Percentiles rank a stretch among this genome's conserved stretches.
phyloP scores from a whole-genome alignment of 1,139 yeast species.

The Pichia sp. region DNA sequence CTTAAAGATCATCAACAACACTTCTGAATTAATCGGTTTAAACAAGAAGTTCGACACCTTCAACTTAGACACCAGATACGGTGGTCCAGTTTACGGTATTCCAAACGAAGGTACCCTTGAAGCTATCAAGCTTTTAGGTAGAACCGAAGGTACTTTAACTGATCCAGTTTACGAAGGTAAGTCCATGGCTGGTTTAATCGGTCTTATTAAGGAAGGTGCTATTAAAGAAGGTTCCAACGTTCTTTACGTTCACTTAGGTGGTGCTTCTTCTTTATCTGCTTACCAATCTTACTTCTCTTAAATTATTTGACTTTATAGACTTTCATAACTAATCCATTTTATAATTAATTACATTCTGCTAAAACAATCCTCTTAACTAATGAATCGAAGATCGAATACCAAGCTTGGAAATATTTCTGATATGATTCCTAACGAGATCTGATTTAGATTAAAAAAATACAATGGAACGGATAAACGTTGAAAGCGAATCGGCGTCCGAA shows the following conservation, averaged over 20 bases:
- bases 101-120: slow-evolving; percentile 35
- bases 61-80: slow-evolving; percentile 31
- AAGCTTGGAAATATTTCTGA: too few relatives aligned
- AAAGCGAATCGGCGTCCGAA: too few relatives aligned
- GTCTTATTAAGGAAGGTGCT: slow-evolving; percentile 28
- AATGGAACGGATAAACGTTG: too few relatives aligned
- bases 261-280: slow-evolving; percentile 33
- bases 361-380: too few relatives aligned
- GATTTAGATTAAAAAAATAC: too few relatives aligned
- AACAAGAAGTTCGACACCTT: slow-evolving; percentile 28
- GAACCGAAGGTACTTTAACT: slow-evolving; percentile 34
- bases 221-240: slow-evolving; percentile 31
- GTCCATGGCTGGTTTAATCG: slow-evolving; percentile 33
- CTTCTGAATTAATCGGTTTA: slow-evolving; percentile 32
- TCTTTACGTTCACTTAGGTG: slow-evolving; percentile 32
- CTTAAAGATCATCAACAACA: slow-evolving; percentile 32
- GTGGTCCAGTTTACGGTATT: slow-evolving; percentile 33
- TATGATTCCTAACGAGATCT: too few relatives aligned
- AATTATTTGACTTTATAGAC: not conserved
- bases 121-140: slow-evolving; percentile 32
- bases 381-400: too few relatives aligned
- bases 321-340: not conserved
- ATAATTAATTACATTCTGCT: slow-evolving; percentile 6
- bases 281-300: slow-evolving; percentile 25
- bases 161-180: slow-evolving; percentile 36